These are phyloP conservation scores for Beauveria sp. DNA, from an alignment of 2,329 filamentous ascomycete genomes.

Conservation along the genomic window DNA sequence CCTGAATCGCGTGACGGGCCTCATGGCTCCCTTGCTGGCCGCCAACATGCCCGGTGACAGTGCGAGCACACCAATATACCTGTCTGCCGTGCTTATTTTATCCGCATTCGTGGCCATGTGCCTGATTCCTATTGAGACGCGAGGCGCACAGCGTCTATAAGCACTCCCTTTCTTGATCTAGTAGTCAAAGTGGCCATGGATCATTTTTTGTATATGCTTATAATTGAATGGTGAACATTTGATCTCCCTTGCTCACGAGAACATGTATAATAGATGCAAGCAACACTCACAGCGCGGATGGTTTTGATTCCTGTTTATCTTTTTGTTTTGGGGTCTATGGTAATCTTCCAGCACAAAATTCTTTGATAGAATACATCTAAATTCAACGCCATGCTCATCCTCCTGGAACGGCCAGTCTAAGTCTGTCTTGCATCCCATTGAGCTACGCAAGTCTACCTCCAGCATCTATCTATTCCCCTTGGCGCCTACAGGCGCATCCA, in stretches of 20 bases:
- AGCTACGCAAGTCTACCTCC: not conserved
- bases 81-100: slow-evolving; percentile 49
- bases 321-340: not conserved
- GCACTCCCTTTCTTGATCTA: not conserved
- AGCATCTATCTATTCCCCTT: slow-evolving; percentile 36
- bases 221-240: not conserved
- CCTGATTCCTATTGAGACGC: slow-evolving; percentile 55
- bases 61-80: slow-evolving; percentile 48
- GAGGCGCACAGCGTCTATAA: slow-evolving; percentile 50
- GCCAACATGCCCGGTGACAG: slow-evolving; percentile 52
- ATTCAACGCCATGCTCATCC: not conserved
- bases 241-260: not conserved
- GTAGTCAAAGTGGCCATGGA: not conserved
- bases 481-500: slow-evolving; percentile 56
- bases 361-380: not conserved
- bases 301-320: not conserved
- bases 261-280: not conserved
- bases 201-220: not conserved
- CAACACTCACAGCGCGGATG: not conserved
- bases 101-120: slow-evolving; percentile 53
- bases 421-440: not conserved
- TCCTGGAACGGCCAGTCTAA: not conserved
- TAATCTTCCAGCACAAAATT: not conserved
- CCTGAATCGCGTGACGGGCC: slow-evolving; percentile 59
- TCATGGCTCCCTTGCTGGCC: slow-evolving; percentile 63